Evolutionary conservation across 169 alveolate species (phyloP).

Genomic region (Eimeria tenella): DNA sequence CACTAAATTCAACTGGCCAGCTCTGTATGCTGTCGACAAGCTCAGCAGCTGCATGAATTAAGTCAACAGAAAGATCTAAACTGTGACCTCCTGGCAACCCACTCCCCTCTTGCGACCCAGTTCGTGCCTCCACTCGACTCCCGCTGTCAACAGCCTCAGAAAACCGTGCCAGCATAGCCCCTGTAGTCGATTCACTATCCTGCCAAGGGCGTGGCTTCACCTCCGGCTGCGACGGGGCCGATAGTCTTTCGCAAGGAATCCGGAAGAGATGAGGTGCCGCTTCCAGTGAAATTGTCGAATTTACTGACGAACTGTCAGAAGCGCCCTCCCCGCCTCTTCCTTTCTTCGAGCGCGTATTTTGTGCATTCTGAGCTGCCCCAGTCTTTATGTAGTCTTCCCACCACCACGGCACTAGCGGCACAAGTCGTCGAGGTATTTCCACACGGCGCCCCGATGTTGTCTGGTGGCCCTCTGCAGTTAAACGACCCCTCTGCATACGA

Average conservation of each 20-base stretch:
- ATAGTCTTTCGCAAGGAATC: slow-evolving; percentile 25
- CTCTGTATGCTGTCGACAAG: slow-evolving; percentile 65
- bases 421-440: slow-evolving; percentile 29
- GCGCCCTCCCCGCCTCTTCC: slow-evolving; percentile 2
- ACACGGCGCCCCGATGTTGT: slow-evolving; percentile 33
- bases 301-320: slow-evolving; percentile 64
- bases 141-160: slow-evolving; percentile 49
- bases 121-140: background rate
- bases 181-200: background rate
- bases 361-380: background rate
- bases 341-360: background rate
- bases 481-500: slow-evolving; percentile 64
- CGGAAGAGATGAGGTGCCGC: slow-evolving; percentile 67
- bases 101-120: background rate
- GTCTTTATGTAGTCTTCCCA: slow-evolving; percentile 63
- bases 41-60: slow-evolving; percentile 65
- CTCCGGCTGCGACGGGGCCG: background rate
- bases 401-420: slow-evolving; percentile 70
- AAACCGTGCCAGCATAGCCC: slow-evolving; percentile 54
- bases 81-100: background rate
- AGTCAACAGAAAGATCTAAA: slow-evolving; percentile 38
- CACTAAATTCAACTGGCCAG: slow-evolving; percentile 56
- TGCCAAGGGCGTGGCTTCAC: background rate
- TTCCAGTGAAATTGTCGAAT: slow-evolving; percentile 41
- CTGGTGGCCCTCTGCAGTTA: slow-evolving; percentile 50